Evolutionary conservation across 495 filamentous ascomycete species (phyloP).

Genomic region (Penicillium verhagenii): DNA sequence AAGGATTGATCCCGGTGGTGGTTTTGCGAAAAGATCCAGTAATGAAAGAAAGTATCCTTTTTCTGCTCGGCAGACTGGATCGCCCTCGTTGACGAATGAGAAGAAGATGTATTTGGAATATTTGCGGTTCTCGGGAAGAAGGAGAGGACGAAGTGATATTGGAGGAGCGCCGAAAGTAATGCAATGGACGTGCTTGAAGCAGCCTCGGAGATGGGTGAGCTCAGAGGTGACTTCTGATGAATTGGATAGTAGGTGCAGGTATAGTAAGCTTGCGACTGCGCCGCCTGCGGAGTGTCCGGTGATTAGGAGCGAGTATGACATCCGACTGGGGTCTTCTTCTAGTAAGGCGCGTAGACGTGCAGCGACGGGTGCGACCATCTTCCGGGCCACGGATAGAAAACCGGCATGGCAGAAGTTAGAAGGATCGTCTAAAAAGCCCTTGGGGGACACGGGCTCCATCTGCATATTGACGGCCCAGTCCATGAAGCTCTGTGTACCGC

Average conservation of each 20-base stretch:
- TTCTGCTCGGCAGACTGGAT: conserved; percentile 75
- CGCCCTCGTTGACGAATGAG: conserved; percentile 80
- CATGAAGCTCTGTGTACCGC: conserved; percentile 73
- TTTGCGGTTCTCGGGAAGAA: conserved; percentile 47
- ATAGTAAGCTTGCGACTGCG: conserved; percentile 74
- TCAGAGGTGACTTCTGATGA: conserved; percentile 52
- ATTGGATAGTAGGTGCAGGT: conserved; percentile 70
- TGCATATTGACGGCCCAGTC: conserved; percentile 83
- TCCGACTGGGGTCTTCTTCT: conserved; percentile 65
- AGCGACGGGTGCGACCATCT: conserved; percentile 73
- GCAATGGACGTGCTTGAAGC: conserved; percentile 76
- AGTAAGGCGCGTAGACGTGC: conserved; percentile 64
- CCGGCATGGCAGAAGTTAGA: conserved; percentile 76
- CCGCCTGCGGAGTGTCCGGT: conserved; percentile 85
- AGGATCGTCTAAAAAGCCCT: conserved; percentile 70
- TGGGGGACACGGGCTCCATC: conserved; percentile 58
- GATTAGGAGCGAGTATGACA: conserved; percentile 68
- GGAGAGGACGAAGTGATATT: conserved; percentile 65
- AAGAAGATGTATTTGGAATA: conserved; percentile 65
- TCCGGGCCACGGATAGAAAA: conserved; percentile 69
- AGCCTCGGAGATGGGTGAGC: conserved; percentile 60
- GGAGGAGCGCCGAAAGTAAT: conserved; percentile 81
- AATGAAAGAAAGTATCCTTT: conserved; percentile 69
- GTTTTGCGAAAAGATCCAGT: conserved; percentile 64
- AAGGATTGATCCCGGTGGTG: conserved; percentile 47